Conservation (phyloP, 495 filamentous ascomycete genomes). For the Hyaloscypha variabilis region DNA sequence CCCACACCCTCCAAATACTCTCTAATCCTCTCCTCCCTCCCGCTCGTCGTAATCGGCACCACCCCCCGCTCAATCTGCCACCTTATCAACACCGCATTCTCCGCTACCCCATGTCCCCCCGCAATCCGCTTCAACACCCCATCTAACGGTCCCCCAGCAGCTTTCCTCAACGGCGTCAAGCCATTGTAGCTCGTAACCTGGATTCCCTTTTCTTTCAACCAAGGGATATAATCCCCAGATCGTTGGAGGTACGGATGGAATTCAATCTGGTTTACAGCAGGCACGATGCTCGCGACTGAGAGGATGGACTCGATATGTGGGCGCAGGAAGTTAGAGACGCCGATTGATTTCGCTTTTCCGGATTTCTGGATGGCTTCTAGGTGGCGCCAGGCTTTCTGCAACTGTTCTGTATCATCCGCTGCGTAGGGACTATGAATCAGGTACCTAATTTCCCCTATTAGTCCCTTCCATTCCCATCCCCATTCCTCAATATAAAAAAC, state of each 20-base stretch:
- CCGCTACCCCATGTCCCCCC: not conserved
- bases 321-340: not conserved
- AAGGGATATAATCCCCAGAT: not conserved
- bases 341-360: not conserved
- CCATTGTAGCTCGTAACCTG: not conserved
- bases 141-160: not conserved
- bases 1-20: not conserved
- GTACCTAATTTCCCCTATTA: no score
- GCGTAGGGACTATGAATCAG: not conserved
- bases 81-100: not conserved
- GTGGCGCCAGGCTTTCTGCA: not conserved
- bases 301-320: not conserved
- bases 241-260: not conserved
- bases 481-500: no score
- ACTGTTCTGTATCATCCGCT: not conserved
- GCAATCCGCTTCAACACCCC: not conserved
- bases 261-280: not conserved
- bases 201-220: not conserved
- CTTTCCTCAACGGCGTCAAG: not conserved
- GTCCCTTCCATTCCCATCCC: no score
- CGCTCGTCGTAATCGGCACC: not conserved
- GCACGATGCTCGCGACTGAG: not conserved
- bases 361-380: not conserved
- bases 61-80: not conserved
- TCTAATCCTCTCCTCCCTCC: not conserved